Evolutionary conservation across 495 filamentous ascomycete genomes (phyloP), one percentile per base, ranked within the genome.

Genomic region (Neurospora tetraspora): DNA sequence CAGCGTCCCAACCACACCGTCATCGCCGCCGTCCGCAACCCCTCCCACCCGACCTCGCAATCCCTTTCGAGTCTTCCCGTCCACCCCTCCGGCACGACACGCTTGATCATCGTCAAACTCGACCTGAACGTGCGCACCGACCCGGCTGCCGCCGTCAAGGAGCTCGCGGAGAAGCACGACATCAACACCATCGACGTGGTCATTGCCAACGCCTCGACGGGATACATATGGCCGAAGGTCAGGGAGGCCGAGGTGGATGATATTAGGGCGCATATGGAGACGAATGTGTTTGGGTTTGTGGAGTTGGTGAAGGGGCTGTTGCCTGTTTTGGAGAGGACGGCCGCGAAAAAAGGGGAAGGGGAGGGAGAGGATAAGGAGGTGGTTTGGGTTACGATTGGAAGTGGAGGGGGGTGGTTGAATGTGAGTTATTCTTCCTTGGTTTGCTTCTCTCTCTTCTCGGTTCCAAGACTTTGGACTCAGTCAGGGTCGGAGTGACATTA

Each of bases 21-120:
- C 43, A 79, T 83, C 42, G 82, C 82, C 43, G 76, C 75, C 16
- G 74, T 76, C 69, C 82, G 82, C 70, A 69, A 81, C 73, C 79
- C 80, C 4, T 40, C 16, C 12, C 40, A 76, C 68, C 45, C 74
- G 3, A 73, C 75, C 0, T 76, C 80, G 3, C 53, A 71, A 14
- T 77, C 75, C 10, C 78, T 82, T 18, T 34, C 27, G 20, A 40
- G 73, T 1, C 47, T 83, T 12, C 79, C 78, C 40, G 14, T 61
- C 27, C 53, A 61, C 14, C 76, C 39, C n/a, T 73, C 39, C 10
- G 68, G 69, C 14, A 76, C 42, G 39, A 76, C 53, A 20, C 69
- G 69, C 7, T 73, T 81, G 14, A 31, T 81, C 38, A 70, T 82
- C 18, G 70, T 81, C 31, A 79, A 81, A 59, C 34, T 80, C 70